Evolutionary conservation across 2,329 filamentous ascomycete species (phyloP), one percentile per base, ranked within the genome.

Genomic region (Phoma herbarum): DNA sequence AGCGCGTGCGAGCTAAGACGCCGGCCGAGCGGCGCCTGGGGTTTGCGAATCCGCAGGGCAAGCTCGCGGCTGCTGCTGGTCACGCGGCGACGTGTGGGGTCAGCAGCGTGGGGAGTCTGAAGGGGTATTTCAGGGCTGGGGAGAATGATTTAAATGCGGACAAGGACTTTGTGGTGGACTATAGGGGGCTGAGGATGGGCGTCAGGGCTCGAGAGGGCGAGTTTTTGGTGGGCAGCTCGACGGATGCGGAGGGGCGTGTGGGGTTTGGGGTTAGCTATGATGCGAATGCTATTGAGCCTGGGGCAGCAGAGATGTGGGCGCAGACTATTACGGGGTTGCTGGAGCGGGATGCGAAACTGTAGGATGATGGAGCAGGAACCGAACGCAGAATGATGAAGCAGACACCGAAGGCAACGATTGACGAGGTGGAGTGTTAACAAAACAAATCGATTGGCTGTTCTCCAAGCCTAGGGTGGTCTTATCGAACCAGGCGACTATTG

Each of bases 181-280:
- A 75, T 47, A 63, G 72, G 5, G 59, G 66, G 3, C 43, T 79
- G 33, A 72, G 64, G 20, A 74, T 78, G 49, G 75, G 74, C 11
- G 80, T 83, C 9, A 65, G 81, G 31, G 78, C 80, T 2, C 67
- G 81, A 26, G 80, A 82, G 7, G 74, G 77, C 3, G 81, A 83
- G 66, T 83, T 82, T 54, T 54, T 83, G 55, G 67, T 82, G 1
- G 80, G 79, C 0, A 78, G 78, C 35, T 76, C 67, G 26, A 78
- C 79, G 35, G 74, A 77, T 61, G 72, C 57, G 0, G 60, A 72
- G 29, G 75, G 75, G 0, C 66, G 75, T 5, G 64, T 83, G 8
- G 65, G 61, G n/a, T 77, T 78, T 50, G 70, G 68, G 8, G 79
- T 79, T 0, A 78, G 74, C 44, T 79, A 80, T 61, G 81, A 83